These are phyloP conservation scores for Curvularia sp. DNA, from an alignment of 2,329 filamentous ascomycete species.

Conservation along the genomic window DNA sequence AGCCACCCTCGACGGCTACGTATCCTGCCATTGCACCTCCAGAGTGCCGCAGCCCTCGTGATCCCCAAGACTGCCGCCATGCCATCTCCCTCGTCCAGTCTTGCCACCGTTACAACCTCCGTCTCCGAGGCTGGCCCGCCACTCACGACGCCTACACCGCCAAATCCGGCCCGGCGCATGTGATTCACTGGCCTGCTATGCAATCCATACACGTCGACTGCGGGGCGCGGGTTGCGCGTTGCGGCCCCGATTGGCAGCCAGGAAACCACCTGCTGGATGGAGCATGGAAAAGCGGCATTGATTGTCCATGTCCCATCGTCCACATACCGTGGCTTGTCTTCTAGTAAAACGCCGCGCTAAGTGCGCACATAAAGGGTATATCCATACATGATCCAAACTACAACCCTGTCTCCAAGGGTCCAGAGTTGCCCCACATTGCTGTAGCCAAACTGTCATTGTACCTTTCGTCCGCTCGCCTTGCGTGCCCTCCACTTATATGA, in stretches of 20 bases:
- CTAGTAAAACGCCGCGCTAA: constrained; percentile 17
- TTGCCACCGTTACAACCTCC: too few relatives aligned
- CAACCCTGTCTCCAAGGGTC: not conserved
- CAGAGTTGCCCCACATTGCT: constrained; percentile 1
- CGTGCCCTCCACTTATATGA: constrained; percentile 22
- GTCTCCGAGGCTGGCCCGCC: too few relatives aligned
- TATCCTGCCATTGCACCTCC: too few relatives aligned
- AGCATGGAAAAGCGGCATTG: not conserved
- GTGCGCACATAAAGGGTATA: constrained; percentile 18
- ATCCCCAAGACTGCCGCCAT: too few relatives aligned
- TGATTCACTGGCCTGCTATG: constrained; percentile 13
- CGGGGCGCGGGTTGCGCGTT: constrained; percentile 13
- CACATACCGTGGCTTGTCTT: not conserved
- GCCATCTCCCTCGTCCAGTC: too few relatives aligned
- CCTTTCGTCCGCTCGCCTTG: constrained; percentile 22
- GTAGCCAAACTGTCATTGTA: constrained; percentile 17
- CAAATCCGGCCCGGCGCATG: constrained; percentile 6
- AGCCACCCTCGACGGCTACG: not conserved
- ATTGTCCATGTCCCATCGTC: not conserved
- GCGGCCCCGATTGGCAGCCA: constrained; percentile 18
- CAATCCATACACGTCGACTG: constrained; percentile 19
- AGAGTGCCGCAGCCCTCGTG: too few relatives aligned
- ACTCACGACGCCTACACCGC: not conserved
- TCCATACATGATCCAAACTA: constrained; percentile 9
- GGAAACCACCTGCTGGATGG: constrained; percentile 11